Evolutionary conservation across 2,329 filamentous ascomycete genomes (phyloP).

Genomic region (Dactylella cylindrospora): DNA sequence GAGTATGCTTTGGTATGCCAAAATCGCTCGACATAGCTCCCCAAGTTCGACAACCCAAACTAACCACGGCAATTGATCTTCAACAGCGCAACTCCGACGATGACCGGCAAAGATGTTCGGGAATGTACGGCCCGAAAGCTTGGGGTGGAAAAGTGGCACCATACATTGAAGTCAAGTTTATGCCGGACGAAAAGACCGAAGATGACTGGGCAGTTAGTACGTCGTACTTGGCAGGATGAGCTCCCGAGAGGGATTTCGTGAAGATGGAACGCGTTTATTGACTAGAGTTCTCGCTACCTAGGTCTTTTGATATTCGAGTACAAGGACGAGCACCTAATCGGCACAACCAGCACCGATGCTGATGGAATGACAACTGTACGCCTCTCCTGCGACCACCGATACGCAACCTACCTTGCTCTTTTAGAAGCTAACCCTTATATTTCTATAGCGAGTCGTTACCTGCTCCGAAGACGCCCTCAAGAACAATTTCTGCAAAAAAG

Average conservation of each 20-base stretch:
- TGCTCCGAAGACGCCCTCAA: constrained; percentile 73
- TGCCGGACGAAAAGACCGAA: constrained; percentile 37
- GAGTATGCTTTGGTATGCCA: constrained; percentile 43
- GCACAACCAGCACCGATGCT: constrained; percentile 10
- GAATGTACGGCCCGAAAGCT: constrained; percentile 70
- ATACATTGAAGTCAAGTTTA: constrained; percentile 60
- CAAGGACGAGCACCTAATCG: constrained; percentile 69
- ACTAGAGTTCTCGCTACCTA: constrained; percentile 55
- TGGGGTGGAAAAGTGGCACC: constrained; percentile 68
- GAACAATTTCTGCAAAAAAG: constrained; percentile 69
- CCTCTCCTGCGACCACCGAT: neutral
- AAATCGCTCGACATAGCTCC: constrained; percentile 9
- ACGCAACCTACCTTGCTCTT: constrained; percentile 50
- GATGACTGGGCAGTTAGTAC: constrained; percentile 64
- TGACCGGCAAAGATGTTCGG: constrained; percentile 66
- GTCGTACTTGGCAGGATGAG: constrained; percentile 5
- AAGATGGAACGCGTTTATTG: constrained; percentile 67
- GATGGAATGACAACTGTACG: constrained; percentile 19
- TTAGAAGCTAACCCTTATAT: constrained; percentile 50
- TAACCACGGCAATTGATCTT: constrained; percentile 14
- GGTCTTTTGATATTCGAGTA: constrained; percentile 75
- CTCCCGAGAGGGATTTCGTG: neutral
- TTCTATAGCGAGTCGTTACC: constrained; percentile 61
- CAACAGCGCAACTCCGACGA: constrained; percentile 60
- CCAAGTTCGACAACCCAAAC: constrained; percentile 2